phyloP scores from a whole-genome alignment of 2,329 filamentous ascomycete genomes.

The Aspergillus thermomutatus region DNA sequence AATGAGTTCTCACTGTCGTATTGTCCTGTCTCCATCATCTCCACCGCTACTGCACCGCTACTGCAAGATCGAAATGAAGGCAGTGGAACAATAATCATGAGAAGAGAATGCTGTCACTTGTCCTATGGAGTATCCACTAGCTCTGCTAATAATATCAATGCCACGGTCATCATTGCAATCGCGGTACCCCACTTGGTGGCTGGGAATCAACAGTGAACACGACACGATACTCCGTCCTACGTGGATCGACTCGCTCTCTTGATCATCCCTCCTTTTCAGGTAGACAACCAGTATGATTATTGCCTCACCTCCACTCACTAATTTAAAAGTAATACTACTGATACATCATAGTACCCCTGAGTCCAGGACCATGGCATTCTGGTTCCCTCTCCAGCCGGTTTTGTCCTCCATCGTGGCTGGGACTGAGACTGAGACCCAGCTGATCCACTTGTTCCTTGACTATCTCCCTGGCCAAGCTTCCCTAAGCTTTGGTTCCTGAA shows the following conservation, averaged over 20 bases:
- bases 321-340: too few relatives aligned
- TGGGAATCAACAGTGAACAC: background rate
- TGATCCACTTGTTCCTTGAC: background rate
- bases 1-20: background rate
- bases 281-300: too few relatives aligned
- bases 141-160: background rate
- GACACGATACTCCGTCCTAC: background rate
- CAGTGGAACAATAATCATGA: too few relatives aligned
- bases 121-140: too few relatives aligned
- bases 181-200: background rate
- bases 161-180: background rate
- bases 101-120: too few relatives aligned
- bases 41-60: too few relatives aligned
- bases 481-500: slow-evolving; percentile 16
- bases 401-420: background rate
- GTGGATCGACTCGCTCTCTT: background rate
- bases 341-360: too few relatives aligned
- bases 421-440: background rate
- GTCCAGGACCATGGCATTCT: too few relatives aligned
- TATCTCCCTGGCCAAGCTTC: slow-evolving; percentile 16
- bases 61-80: too few relatives aligned
- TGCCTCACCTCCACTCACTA: too few relatives aligned
- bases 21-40: too few relatives aligned
- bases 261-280: too few relatives aligned
- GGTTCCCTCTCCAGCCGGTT: background rate